These are phyloP conservation scores for Mucor saturninus DNA, from an alignment of 371 early-diverging fungal genomes.

Conservation along the genomic window DNA sequence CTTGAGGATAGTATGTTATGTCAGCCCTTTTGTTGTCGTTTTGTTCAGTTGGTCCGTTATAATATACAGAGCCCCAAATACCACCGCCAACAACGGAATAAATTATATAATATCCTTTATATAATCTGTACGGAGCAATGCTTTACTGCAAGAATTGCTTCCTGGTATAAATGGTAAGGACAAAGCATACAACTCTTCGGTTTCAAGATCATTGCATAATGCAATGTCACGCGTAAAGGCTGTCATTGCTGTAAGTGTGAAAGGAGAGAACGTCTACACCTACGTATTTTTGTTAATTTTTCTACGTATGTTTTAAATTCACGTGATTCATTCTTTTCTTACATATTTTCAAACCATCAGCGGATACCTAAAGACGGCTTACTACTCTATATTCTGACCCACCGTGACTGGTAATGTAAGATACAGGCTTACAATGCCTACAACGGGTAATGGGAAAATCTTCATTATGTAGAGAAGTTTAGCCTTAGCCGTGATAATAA, in stretches of 20 bases:
- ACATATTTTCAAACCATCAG: no score
- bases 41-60: conserved; percentile 13
- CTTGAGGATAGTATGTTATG: conserved; percentile 10
- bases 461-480: no score
- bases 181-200: conserved; percentile 19
- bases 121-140: conserved; percentile 16
- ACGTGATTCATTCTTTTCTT: no score
- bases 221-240: conserved; percentile 15
- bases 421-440: no score
- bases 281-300: no score
- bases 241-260: conserved; percentile 22
- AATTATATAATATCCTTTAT: conserved; percentile 13
- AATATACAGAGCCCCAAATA: conserved; percentile 18
- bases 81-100: conserved; percentile 10
- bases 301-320: no score
- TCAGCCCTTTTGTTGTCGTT: conserved; percentile 13
- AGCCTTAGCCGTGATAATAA: no score
- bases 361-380: no score
- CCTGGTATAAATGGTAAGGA: conserved; percentile 19
- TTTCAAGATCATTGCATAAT: conserved; percentile 15
- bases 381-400: no score
- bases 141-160: conserved; percentile 17
- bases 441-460: no score
- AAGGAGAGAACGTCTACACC: conserved; percentile 2
- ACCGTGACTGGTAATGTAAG: no score